Base-by-base conservation (phyloP, 2,329 filamentous ascomycete genomes). In the Neofusicoccum umdonicola region DNA sequence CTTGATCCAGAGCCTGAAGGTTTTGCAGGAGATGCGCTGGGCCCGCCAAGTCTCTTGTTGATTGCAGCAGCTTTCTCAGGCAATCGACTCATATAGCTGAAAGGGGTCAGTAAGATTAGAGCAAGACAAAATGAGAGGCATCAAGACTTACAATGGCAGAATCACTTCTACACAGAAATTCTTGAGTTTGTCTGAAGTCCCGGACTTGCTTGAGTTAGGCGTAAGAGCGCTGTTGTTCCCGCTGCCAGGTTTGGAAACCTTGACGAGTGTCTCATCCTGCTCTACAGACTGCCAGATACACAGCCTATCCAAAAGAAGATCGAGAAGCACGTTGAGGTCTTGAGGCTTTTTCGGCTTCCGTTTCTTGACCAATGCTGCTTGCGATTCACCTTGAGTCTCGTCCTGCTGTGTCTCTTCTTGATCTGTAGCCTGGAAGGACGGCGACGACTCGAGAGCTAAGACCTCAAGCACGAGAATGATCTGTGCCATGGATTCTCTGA, bases 251-350 rank as follows among this genome's bases (percentile, higher is more conserved):
- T 72, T 70, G 6, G 70, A 66, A 34, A 68, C 63, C 57, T 71
- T 73, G 12, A 69, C 61, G 42, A 76, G 73, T 50, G 76, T 73
- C 5, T 74, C 84, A 67, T 90, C 85, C 22, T 87, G 79, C 41
- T 88, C 87, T 7, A 91, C 88, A 3, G 90, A 92, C 72, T 93
- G 90, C 91, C 91, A 94, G 66, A 95, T 95, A 70, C 89, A 92
- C 27, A 95, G 80, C 52, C 90, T 87, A 74, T 95, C 91, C 7
- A 91, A 85, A 60, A 93, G 85, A 0, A 92, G 81, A 71, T 94
- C 91, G 4, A 93, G 80, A 19, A 91, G 81, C 7, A 87, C 78
- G 1, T 84, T 83, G 6, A 91, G 78, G 69, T 92, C 87, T 68
- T 89, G 85, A 64, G 85, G 86, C 69, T 89, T 90, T 74, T 85